Base-by-base conservation (phyloP, 441 rosid genomes). In the Mallotus repandus region DNA sequence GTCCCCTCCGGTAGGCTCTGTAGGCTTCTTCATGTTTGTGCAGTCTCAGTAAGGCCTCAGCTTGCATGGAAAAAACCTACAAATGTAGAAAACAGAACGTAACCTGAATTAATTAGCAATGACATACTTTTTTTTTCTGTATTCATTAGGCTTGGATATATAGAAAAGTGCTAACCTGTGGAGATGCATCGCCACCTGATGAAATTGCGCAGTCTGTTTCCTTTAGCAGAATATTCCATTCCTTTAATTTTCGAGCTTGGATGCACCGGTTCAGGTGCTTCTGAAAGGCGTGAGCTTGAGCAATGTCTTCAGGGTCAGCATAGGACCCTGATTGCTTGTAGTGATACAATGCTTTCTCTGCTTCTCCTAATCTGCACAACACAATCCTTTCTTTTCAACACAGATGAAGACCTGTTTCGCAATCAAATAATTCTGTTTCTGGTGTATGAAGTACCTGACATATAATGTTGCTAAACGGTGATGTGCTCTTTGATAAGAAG, bases 141-240 rank as follows among this genome's bases (percentile, higher is more conserved):
- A 38, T 38, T 38, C 41, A 38, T 38, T 38, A 38, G 41, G 41
- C 41, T 4, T 38, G 41, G 41, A 38, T 38, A 38, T 6, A 38
- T 38, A 38, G 41, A 10, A 58, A 43, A 54, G 69, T 57, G 62
- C 86, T 73, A 66, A 91, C 98, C 88, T 81, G 78, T 10, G 93
- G 95, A 76, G 95, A 89, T 15, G 93, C 88, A 82, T 89, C 90
- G 5, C 91, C 93, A 68, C 94, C 97, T 5, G 78, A 81, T 58
- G 84, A 81, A 70, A 90, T 81, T 6, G 84, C 85, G 74, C 38
- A 76, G 35, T 76, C 76, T 8, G 93, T 81, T 75, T 86, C 87
- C 71, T 78, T 81, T 67, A 91, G 79, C 46, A 90, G 67, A 77
- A 71, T 43, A 14, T 74, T 82, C 93, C 94, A 90, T 48, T 85